Conservation (phyloP, 2,329 filamentous ascomycete genomes). For the Aspergillus fructus region DNA sequence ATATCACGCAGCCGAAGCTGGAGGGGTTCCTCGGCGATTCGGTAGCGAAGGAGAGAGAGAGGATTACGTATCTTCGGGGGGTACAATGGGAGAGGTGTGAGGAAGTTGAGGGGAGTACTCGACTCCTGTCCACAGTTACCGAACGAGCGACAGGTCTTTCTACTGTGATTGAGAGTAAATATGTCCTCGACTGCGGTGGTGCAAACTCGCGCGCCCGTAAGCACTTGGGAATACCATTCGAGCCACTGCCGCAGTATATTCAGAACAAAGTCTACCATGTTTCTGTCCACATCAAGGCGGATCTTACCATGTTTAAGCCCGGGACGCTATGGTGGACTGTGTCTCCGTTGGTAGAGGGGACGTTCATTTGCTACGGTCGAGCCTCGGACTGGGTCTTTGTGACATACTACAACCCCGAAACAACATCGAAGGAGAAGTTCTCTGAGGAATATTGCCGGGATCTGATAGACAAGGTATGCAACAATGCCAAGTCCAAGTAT, state of each 20-base stretch:
- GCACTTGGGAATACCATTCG: not conserved
- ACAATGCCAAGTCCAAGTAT: too few species aligned
- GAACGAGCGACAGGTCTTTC: not conserved
- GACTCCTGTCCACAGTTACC: not conserved
- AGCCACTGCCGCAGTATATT: not conserved
- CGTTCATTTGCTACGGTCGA: not conserved
- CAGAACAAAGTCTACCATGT: not conserved
- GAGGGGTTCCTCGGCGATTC: not conserved
- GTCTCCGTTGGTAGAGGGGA: not conserved
- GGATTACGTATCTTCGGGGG: not conserved
- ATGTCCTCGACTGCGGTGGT: not conserved
- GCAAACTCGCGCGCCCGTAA: not conserved
- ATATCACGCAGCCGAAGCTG: not conserved
- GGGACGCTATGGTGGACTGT: not conserved
- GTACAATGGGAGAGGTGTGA: not conserved
- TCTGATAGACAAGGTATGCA: not conserved
- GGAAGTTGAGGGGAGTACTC: not conserved
- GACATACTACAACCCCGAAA: not conserved
- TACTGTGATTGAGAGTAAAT: not conserved
- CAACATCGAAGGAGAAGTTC: not conserved
- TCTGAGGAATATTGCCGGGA: not conserved
- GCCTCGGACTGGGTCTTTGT: not conserved
- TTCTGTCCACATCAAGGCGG: not conserved
- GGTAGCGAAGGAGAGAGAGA: not conserved
- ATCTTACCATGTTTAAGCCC: not conserved